Evolutionary conservation across 148 eudicot species (phyloP).

Genomic region (Drosera capensis): DNA sequence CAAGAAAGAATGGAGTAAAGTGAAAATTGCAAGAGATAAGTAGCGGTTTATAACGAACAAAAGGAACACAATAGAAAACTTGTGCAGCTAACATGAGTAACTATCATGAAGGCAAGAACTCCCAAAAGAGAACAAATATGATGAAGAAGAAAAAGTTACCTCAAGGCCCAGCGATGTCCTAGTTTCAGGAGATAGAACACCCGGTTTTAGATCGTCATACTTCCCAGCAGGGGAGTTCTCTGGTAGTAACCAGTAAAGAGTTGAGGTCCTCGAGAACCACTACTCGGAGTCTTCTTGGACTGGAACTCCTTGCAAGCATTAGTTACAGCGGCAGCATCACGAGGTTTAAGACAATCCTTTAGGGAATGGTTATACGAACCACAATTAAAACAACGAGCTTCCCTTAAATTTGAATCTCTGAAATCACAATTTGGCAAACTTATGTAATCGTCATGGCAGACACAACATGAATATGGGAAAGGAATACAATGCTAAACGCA

Average conservation of each 20-base stretch:
- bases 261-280: conserved; percentile 20
- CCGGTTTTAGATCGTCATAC: conserved; percentile 41
- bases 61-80: background rate
- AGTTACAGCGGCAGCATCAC: conserved; percentile 20
- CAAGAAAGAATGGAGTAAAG: background rate
- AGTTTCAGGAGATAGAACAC: conserved; percentile 29
- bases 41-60: background rate
- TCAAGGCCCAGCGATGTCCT: conserved; percentile 25
- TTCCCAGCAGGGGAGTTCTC: conserved; percentile 30
- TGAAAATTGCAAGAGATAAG: background rate
- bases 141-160: conserved; percentile 12
- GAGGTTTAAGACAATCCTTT: conserved; percentile 31
- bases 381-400: conserved; percentile 43
- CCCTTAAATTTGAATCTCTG: conserved; percentile 24
- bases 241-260: conserved; percentile 36
- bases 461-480: no score
- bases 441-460: no score
- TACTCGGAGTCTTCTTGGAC: conserved; percentile 17
- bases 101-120: background rate
- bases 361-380: conserved; percentile 38
- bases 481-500: background rate
- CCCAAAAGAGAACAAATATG: background rate
- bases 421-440: conserved; percentile 2
- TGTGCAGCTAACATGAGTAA: background rate
- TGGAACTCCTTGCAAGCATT: conserved; percentile 30